Evolutionary conservation across 371 early-diverging fungal species (phyloP), one percentile per base, ranked within the genome.

Genomic region (Entomophthora muscae): DNA sequence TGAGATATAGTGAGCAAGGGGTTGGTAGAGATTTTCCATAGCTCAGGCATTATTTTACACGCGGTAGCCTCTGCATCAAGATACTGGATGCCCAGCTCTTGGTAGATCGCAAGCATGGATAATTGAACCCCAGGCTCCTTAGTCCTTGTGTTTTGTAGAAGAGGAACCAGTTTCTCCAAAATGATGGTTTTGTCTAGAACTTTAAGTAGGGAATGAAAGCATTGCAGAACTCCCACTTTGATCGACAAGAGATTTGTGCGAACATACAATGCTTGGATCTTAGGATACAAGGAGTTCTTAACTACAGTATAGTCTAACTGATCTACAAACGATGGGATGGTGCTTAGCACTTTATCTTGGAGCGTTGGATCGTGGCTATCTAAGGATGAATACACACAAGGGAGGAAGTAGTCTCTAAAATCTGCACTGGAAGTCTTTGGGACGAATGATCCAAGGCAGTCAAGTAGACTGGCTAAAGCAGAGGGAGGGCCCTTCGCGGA

Each of bases 31-130:
- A 88, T 74, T 33, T 76, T 73, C 92, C 92, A 91, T 53, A 90
- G 69, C 56, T 86, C 87, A 0, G 88, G 89, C 52, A 91, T 61
- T 12, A 91, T 77, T 54, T 83, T 83, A 0, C 78, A 83, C 1
- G 90, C 92, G 53, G 88, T 80, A 3, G 78, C 72, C 30, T 85
- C 85, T 66, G 83, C 82, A 56, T 90, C 90, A 17, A 87, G 70
- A 56, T 76, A 68, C 52, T 79, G 78, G 22, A 33, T 7, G 1
- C 86, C 86, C 68, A 87, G 75, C 52, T 89, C 87, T 63, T 86
- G 84, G 67, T 89, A 91, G 17, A 89, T 83, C 22, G 81, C 81
- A 61, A 89, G 71, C n/a, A 88, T 82, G 2, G 89, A 85, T 73
- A 91, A 72, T 77, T 88, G 76, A 3, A 91, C 82, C 0, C 78